Evolutionary conservation across 192 early-diverging fungal genomes (phyloP).

Genomic region (Entrophospora sp.): DNA sequence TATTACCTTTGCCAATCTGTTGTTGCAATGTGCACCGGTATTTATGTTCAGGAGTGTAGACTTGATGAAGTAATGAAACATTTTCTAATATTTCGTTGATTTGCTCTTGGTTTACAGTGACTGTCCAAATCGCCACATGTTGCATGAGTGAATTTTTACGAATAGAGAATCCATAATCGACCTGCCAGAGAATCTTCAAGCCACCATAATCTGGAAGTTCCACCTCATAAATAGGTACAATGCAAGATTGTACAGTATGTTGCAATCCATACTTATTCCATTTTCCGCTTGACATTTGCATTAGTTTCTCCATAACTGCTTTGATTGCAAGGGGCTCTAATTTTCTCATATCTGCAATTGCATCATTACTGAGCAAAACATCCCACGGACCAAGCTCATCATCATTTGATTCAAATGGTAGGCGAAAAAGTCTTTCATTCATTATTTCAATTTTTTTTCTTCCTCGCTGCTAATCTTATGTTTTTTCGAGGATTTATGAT

Average conservation of each 20-base stretch:
- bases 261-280: constrained; percentile 2
- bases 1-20: neutral
- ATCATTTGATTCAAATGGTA: no score
- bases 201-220: neutral
- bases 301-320: neutral
- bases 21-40: neutral
- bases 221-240: neutral
- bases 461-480: no score
- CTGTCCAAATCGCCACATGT: neutral
- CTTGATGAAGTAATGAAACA: neutral
- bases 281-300: no score
- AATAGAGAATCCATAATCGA: no score
- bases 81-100: no score
- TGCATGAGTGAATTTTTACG: neutral
- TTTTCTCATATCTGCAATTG: no score
- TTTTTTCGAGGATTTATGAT: no score
- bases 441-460: no score
- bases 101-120: neutral
- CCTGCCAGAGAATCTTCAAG: neutral
- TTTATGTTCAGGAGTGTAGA: neutral
- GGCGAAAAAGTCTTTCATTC: no score
- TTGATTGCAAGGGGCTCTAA: neutral
- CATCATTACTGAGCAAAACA: no score
- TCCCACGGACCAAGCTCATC: no score
- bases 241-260: neutral